Evolutionary conservation across 2,329 filamentous ascomycete species (phyloP), one percentile per base, ranked within the genome.

Genomic region (Graphium sp.): DNA sequence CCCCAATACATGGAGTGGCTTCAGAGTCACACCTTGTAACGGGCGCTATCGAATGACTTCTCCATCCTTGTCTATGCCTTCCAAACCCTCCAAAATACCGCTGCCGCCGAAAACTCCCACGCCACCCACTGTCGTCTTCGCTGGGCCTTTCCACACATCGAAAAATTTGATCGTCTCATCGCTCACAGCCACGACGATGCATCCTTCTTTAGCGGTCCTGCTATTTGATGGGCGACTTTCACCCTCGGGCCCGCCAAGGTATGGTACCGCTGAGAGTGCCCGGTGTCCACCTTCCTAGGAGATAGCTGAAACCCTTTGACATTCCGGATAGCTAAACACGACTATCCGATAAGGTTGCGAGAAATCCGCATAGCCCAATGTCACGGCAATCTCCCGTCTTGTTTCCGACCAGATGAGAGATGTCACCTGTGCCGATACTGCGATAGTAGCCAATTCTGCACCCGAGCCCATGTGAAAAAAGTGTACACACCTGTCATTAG

Each of bases 131-230:
- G 60, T 66, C 7, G 57, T 53, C 42, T 66, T 74, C 39, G 56
- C 60, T 22, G 63, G 56, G 3, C 68, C 66, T n/a, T 66, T 64
- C 89, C 85, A 95, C 8, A 98, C 73, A 53, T 95, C 85, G 49
- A 95, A 84, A 43, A 95, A 95, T 46, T 89, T 89, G 49, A 95
- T 78, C 40, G 72, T 91, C 46, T 83, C 76, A 51, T 95, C 85
- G 44, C 84, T 93, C 24, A 82, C 79, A 11, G 85, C 87, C 30
- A 98, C 78, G 12, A 94, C 79, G 39, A 98, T 75, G 46, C 84
- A 92, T 0, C 40, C 53, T 43, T 60, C 53, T 34, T 46, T 44
- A 33, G 32, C 39, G 23, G 29, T 41, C 35, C 34, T 40, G 25
- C 33, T 36, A 28, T 29, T 40, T 39, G 15, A 42, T 33, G 24